Evolutionary conservation across 352 stramenopile genomes (phyloP).

Genomic region (Globisporangium lucens): DNA sequence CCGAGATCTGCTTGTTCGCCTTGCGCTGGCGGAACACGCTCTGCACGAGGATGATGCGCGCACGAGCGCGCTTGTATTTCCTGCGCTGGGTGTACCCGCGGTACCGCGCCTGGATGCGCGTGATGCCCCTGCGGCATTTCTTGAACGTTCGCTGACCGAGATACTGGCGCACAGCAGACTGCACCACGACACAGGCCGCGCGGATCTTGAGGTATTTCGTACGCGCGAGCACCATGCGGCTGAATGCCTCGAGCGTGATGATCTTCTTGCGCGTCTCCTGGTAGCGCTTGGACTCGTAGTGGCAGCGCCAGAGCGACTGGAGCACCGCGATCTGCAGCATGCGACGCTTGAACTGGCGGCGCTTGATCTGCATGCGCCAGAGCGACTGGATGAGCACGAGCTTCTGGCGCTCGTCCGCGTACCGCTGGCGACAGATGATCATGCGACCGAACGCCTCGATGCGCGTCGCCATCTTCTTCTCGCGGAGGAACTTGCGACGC

Average conservation of each 20-base stretch:
- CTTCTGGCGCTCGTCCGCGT: conserved; percentile 51
- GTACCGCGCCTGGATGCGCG: conserved; percentile 65
- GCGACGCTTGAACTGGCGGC: conserved; percentile 48
- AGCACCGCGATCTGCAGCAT: conserved; percentile 57
- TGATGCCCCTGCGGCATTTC: conserved; percentile 52
- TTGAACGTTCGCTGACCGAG: conserved; percentile 65
- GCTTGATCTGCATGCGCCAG: conserved; percentile 70
- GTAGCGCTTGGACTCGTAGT: conserved; percentile 55
- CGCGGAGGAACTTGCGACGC: conserved; percentile 70
- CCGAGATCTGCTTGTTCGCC: conserved; percentile 37
- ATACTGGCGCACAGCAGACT: conserved; percentile 68
- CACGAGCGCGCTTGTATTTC: conserved; percentile 44
- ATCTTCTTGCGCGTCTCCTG: conserved; percentile 55
- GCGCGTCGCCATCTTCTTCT: conserved; percentile 87
- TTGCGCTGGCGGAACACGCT: conserved; percentile 68
- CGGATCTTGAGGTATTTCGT: conserved; percentile 52
- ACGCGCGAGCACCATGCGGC: conserved; percentile 59
- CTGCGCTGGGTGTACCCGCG: conserved; percentile 60
- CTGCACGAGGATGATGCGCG: conserved; percentile 71
- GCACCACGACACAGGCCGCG: conserved; percentile 52
- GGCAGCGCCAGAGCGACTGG: conserved; percentile 79
- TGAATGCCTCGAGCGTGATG: conserved; percentile 62
- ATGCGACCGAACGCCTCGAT: conserved; percentile 83
- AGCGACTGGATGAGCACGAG: conserved; percentile 81
- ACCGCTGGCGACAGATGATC: conserved; percentile 71